Evolutionary conservation across 2,329 filamentous ascomycete species (phyloP).

Genomic region (Xylariaceae sp.): DNA sequence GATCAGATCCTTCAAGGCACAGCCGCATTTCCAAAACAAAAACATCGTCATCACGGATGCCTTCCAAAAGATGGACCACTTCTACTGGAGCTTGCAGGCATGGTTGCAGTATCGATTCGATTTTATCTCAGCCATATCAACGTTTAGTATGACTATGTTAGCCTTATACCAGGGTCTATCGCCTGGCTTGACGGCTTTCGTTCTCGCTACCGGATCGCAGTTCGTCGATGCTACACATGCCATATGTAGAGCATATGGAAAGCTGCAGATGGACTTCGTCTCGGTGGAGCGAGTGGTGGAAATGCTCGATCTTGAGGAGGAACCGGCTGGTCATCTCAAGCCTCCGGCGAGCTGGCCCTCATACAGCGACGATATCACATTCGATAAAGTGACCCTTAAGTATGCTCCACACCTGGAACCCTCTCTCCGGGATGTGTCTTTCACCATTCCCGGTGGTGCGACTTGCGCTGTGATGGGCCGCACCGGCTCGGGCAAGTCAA

Average conservation of each 20-base stretch:
- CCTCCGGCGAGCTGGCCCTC: slow-evolving; percentile 75
- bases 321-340: slow-evolving; percentile 58
- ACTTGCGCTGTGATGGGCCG: slow-evolving; percentile 69
- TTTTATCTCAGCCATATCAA: slow-evolving; percentile 63
- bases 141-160: slow-evolving; percentile 66
- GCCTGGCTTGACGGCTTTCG: slow-evolving; percentile 76
- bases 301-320: slow-evolving; percentile 71
- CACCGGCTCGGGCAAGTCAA: slow-evolving; percentile 84
- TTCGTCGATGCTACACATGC: slow-evolving; percentile 66
- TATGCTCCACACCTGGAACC: slow-evolving; percentile 76
- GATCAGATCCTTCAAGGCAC: slow-evolving; percentile 75
- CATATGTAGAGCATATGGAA: slow-evolving; percentile 74
- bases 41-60: slow-evolving; percentile 78
- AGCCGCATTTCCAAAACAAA: slow-evolving; percentile 71
- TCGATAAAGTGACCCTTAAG: slow-evolving; percentile 70
- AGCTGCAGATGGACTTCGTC: slow-evolving; percentile 87
- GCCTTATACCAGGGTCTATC: slow-evolving; percentile 71
- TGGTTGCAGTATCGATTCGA: slow-evolving; percentile 83
- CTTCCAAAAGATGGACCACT: slow-evolving; percentile 93
- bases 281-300: slow-evolving; percentile 83
- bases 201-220: slow-evolving; percentile 65
- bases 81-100: slow-evolving; percentile 83
- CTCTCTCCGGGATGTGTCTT: slow-evolving; percentile 61
- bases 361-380: slow-evolving; percentile 65
- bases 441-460: slow-evolving; percentile 63